Evolutionary conservation across 2,329 filamentous ascomycete genomes (phyloP), one percentile per base, ranked within the genome.

Genomic region (Calonectria hongkongensis): DNA sequence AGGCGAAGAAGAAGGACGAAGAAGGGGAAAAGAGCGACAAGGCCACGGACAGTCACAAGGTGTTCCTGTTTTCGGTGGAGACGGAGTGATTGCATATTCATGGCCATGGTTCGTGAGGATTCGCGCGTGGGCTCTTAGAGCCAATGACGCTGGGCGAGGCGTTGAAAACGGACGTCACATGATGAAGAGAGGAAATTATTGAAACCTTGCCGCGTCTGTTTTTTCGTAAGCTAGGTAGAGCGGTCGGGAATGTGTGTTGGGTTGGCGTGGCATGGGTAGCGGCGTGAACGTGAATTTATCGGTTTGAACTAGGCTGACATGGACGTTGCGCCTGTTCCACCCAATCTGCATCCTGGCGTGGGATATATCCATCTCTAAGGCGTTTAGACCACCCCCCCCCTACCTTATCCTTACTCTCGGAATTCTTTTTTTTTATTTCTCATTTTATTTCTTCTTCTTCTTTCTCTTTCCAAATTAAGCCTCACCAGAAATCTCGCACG

Each of bases 11-110:
- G n/a, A 76, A 70, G 30, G 70, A 70, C 7, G 76, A 74, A 33
- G 72, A 76, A 43, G 70, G 70, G 33, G 72, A 74, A 43, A 71
- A 74, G 25, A 56, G 63, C 8, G 63, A 68, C 8, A 74, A 15
- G 27, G 50, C 70, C 21, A 79, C 79, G 54, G 79, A 76, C 13
- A 73, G 74, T 1, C 82, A 82, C 27, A 76, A 74, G 36, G 80
- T 85, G 10, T 82, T 85, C 68, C 71, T 80, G 36, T 64, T 85
- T n/a, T 84, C 83, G 5, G 74, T 85, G 3, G 83, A 84, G 47
- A 80, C 80, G 54, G 54, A 60, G 30, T 60, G 54, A 41, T 60
- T 30, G 54, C 33, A 36, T 60, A n/a, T 36, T 41, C n/a, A 41
- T 41, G 33, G 54, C 30, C n/a, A 21, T 36, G 21, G 56, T 41